Evolutionary conservation across 2,329 filamentous ascomycete species (phyloP), one percentile per base, ranked within the genome.

Genomic region (Xylaria multiplex): DNA sequence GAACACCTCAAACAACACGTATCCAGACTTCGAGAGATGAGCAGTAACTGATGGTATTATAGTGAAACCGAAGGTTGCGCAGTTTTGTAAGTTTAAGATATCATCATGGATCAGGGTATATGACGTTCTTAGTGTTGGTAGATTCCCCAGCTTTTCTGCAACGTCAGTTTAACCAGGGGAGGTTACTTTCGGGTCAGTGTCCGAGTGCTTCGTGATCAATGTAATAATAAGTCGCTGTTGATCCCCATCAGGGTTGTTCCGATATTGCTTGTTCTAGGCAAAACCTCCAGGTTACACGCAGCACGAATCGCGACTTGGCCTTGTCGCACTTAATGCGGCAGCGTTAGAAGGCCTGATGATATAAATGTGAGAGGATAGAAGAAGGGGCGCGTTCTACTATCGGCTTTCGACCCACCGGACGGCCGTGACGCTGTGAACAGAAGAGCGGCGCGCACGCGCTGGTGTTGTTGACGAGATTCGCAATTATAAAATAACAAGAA

Each of bases 251-350:
- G 62, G 65, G 50, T 59, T 52, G 62, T 56, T 65, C 67, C 65
- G 65, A 60, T 67, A 59, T 62, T 69, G 55, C 65, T 67, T 54
- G 52, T 61, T 62, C 66, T 46, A 45, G 59, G 55, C 45, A 66
- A 60, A 37, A 16, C 43, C 27, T 52, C 52, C 52, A 65, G 58
- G 52, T 40, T 67, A 62, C 54, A 56, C 37, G 59, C 62, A 65
- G 57, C 53, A 58, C 46, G 50, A 63, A 53, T 55, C 52, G 48
- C 65, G 27, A 60, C 59, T 48, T 43, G 59, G 27, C 58, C 59
- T 48, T 43, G 59, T 60, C 16, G 62, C 53, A 57, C 54, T 27
- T 7, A 30, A 30, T 22, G 35, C 24, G 7, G 35, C 24, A 27
- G 14, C n/a, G 11, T 32, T 37, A 42, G 56, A 54, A 64, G 56